Evolutionary conservation across 2,329 filamentous ascomycete species (phyloP).

Genomic region (Cercospora zeae-maydis): DNA sequence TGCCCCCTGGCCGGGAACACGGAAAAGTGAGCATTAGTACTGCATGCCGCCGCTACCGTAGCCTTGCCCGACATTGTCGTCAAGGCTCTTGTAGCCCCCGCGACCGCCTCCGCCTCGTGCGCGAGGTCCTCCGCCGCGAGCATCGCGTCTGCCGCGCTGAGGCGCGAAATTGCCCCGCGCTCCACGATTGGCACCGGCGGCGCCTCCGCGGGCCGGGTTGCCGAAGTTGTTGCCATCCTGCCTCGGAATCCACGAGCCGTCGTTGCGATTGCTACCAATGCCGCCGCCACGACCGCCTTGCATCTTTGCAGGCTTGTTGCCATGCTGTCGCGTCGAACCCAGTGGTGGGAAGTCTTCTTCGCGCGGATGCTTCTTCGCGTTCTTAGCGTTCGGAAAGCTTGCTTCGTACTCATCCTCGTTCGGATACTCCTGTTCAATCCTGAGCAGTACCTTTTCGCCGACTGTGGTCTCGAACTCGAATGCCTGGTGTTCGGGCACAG

Average conservation of each 20-base stretch:
- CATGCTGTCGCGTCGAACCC: slow-evolving; percentile 22
- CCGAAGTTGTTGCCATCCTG: slow-evolving; percentile 8
- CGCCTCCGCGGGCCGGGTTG: slow-evolving; percentile 36
- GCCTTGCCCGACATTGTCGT: slow-evolving; percentile 40
- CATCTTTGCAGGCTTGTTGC: slow-evolving; percentile 31
- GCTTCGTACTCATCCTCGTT: slow-evolving; percentile 62
- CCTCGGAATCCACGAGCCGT: slow-evolving; percentile 28
- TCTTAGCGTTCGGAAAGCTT: slow-evolving; percentile 57
- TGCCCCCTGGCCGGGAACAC: not conserved
- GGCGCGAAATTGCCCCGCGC: slow-evolving; percentile 15
- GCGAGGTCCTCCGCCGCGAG: slow-evolving; percentile 19
- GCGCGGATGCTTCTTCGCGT: slow-evolving; percentile 61
- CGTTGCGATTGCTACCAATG: slow-evolving; percentile 15
- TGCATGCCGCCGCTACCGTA: slow-evolving; percentile 38
- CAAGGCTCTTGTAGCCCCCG: slow-evolving; percentile 43
- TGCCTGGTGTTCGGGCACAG: slow-evolving; percentile 65
- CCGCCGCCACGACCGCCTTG: slow-evolving; percentile 29
- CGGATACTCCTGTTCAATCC: slow-evolving; percentile 69
- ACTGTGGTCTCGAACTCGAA: slow-evolving; percentile 79
- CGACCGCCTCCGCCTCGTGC: slow-evolving; percentile 32
- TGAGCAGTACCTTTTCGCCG: slow-evolving; percentile 78
- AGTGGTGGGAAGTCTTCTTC: slow-evolving; percentile 49
- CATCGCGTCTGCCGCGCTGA: slow-evolving; percentile 39
- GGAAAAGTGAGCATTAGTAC: slow-evolving; percentile 24
- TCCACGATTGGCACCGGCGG: slow-evolving; percentile 36